Conservation (phyloP, 2,329 filamentous ascomycete species). For the Parascedosporium putredinis region DNA sequence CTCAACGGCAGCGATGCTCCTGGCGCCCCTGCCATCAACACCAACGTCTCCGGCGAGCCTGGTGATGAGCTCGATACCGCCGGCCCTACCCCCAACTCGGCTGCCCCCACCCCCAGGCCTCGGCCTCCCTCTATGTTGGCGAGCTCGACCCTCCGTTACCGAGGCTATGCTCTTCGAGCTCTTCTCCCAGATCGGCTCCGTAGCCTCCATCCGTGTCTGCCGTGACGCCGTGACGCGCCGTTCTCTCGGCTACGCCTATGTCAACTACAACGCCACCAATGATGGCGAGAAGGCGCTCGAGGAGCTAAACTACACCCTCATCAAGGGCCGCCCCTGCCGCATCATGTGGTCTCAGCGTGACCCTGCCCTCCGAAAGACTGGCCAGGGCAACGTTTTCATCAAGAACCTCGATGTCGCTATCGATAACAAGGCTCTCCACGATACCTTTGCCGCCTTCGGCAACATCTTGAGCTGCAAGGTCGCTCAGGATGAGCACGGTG, state of each 20-base stretch:
- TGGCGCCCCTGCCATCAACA: constrained; percentile 62
- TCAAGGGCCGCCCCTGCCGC: constrained; percentile 97
- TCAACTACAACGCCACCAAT: constrained; percentile 97
- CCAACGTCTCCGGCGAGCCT: constrained; percentile 47
- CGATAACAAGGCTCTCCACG: constrained; percentile 99
- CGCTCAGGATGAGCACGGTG: constrained; percentile 89
- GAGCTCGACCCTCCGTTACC: constrained; percentile 95
- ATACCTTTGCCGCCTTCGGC: constrained; percentile 96
- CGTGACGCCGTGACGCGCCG: constrained; percentile 97
- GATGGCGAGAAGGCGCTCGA: constrained; percentile 98
- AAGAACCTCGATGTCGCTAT: constrained; percentile 99
- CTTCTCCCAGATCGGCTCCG: constrained; percentile 97
- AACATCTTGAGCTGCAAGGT: constrained; percentile 99
- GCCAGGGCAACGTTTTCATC: constrained; percentile 99
- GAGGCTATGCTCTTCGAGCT: constrained; percentile 99
- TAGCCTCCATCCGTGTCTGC: constrained; percentile 98
- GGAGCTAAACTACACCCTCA: constrained; percentile 98
- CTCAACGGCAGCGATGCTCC: constrained; percentile 59
- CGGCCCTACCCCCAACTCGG: constrained; percentile 61
- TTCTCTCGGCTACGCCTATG: constrained; percentile 97
- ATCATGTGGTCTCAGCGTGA: constrained; percentile 99
- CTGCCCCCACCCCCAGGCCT: constrained; percentile 77
- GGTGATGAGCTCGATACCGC: constrained; percentile 52
- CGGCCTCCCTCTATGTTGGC: constrained; percentile 95
- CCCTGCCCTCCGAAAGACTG: constrained; percentile 96